Evolutionary conservation across 768 basidiomycete genomes (phyloP), one percentile per base, ranked within the genome.

Genomic region (Strobilomyces dryophilus): DNA sequence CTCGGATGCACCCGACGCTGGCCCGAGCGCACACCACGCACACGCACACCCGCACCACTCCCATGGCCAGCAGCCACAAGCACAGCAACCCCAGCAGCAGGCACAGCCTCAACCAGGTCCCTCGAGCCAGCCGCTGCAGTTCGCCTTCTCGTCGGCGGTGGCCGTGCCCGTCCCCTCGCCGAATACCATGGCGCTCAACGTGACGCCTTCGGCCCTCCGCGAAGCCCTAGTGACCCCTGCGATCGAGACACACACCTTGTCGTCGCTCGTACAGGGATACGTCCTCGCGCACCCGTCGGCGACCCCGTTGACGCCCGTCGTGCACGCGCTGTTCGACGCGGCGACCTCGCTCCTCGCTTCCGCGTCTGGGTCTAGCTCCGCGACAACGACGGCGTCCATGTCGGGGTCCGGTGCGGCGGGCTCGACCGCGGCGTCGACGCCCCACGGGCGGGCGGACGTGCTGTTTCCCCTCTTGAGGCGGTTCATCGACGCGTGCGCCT

Each of bases 291-390:
- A 80, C 52, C 77, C 79, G 2, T 80, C 79, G 0, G 62, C 74
- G 3, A 78, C 78, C 0, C 77, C 82, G 2, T 71, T 84, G 14
- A 75, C 74, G 0, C 70, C 77, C 2, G 74, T 81, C 29, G 64
- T 84, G 4, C 73, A 76, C 32, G 76, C 79, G 9, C 72, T 84
- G 5, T 84, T 83, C 53, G 80, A 81, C 29, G 82, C 81, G 1
- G 54, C 60, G n/a, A 57, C 69, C 4, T 53, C 42, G 66, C 76
- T 63, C 20, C 37, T 52, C 20, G 37, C 52, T 0, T 54, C 60
- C 4, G 27, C 17, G 0, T 49, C 56, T 6, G 27, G 42, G 1
- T 46, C 65, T 4, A 70, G 74, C 11, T 58, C 73, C 2, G 74
- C 77, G 32, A 61, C 61, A 17, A 52, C 36, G 4, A 6, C 36